Evolutionary conservation across 371 early-diverging fungal genomes (phyloP).

Genomic region (Mucor plumbeus): DNA sequence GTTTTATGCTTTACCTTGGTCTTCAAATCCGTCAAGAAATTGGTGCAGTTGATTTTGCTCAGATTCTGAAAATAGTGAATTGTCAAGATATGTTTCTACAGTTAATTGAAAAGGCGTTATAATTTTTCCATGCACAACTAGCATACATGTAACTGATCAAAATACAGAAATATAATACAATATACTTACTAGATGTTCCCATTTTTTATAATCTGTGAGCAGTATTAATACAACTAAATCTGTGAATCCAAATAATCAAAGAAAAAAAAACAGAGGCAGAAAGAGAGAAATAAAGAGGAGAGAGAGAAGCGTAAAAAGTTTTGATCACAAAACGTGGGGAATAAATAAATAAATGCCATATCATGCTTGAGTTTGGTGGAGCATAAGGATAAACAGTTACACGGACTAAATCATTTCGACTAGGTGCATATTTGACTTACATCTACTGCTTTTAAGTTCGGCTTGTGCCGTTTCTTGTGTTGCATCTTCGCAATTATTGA

Average conservation of each 20-base stretch:
- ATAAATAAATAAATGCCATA: slow-evolving; percentile 4
- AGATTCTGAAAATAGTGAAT: slow-evolving; percentile 22
- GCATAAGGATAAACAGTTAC: not conserved
- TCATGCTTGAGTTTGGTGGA: slow-evolving; percentile 7
- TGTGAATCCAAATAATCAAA: not conserved
- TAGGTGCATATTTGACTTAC: not conserved
- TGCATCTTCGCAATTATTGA: not conserved
- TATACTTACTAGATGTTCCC: slow-evolving; percentile 13
- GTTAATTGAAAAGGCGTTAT: not conserved
- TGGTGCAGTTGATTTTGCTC: slow-evolving; percentile 19
- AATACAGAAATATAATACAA: not conserved
- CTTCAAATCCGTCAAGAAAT: slow-evolving; percentile 26
- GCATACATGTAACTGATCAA: not conserved
- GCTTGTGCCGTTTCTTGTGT: not conserved
- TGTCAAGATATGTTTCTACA: slow-evolving; percentile 2
- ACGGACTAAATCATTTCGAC: not conserved
- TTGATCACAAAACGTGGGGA: slow-evolving; percentile 21
- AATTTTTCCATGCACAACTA: not conserved
- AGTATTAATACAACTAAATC: not conserved
- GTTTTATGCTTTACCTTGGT: not conserved
- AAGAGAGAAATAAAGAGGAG: not conserved
- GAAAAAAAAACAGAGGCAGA: not conserved
- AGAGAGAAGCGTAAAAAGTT: not conserved
- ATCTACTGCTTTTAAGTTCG: not conserved
- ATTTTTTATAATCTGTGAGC: not conserved